These are phyloP conservation scores for Nothophaeocryptopus gaeumannii DNA, from an alignment of 2,329 filamentous ascomycete genomes.

Conservation along the genomic window DNA sequence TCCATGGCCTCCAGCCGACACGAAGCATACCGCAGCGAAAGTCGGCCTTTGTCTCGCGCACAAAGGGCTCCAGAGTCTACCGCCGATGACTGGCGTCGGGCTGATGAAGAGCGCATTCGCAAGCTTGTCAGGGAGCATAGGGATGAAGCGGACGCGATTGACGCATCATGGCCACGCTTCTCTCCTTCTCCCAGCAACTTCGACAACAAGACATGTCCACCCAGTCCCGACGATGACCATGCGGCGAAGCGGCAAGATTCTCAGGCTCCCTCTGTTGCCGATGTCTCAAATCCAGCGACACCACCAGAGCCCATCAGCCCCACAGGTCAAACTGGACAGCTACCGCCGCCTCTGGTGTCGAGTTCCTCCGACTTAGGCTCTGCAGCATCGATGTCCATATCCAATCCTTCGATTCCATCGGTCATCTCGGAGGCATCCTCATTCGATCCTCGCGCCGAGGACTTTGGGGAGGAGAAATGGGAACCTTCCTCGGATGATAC, in stretches of 20 bases:
- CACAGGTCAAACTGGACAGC: conserved; percentile 29
- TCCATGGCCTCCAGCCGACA: conserved; percentile 27
- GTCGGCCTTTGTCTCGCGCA: conserved; percentile 14
- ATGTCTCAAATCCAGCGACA: conserved; percentile 26
- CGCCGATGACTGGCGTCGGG: conserved; percentile 33
- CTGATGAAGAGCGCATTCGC: conserved; percentile 34
- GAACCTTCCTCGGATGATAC: conserved; percentile 36
- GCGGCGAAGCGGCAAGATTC: conserved; percentile 25
- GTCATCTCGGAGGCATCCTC: conserved; percentile 50
- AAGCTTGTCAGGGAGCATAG: conserved; percentile 36
- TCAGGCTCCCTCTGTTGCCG: conserved; percentile 23
- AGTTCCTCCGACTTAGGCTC: conserved; percentile 51
- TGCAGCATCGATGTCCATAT: conserved; percentile 49
- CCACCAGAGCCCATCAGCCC: conserved; percentile 41
- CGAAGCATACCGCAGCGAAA: conserved; percentile 14
- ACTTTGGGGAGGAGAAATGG: conserved; percentile 37
- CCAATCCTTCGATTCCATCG: conserved; percentile 52
- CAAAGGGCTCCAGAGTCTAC: conserved; percentile 30
- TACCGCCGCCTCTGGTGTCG: conserved; percentile 36
- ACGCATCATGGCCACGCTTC: conserved; percentile 7
- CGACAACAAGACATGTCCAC: conserved; percentile 42
- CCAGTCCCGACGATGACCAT: conserved; percentile 45
- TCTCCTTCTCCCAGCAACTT: conserved; percentile 26
- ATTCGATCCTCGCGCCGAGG: conserved; percentile 34
- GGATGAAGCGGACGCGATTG: conserved; percentile 30